Evolutionary conservation across 495 filamentous ascomycete genomes (phyloP).

Genomic region (Xylaria castorea): DNA sequence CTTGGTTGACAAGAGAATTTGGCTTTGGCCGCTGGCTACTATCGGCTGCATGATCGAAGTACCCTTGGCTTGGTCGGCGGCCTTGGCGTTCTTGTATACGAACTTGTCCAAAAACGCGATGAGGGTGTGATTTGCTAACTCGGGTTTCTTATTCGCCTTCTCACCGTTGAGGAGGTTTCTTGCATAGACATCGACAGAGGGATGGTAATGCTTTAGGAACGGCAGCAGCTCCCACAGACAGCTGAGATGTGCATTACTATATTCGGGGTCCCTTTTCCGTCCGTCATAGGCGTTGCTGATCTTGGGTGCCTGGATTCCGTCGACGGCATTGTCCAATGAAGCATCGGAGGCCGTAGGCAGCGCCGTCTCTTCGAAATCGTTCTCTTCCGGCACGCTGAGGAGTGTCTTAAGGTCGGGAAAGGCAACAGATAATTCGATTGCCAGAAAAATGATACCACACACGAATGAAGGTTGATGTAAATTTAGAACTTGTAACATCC

Average conservation of each 20-base stretch:
- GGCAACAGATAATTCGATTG: constrained; percentile 76
- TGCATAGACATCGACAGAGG: constrained; percentile 91
- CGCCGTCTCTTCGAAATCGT: constrained; percentile 49
- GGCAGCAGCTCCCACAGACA: constrained; percentile 94
- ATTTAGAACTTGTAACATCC: constrained; percentile 82
- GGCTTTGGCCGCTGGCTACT: constrained; percentile 63
- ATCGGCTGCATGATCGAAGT: constrained; percentile 96
- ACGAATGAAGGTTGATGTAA: constrained; percentile 93
- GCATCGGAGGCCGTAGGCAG: constrained; percentile 34
- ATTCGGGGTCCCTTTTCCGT: constrained; percentile 86
- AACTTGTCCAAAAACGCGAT: constrained; percentile 97
- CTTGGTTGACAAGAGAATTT: constrained; percentile 68
- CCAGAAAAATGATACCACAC: constrained; percentile 85
- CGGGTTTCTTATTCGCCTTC: constrained; percentile 82
- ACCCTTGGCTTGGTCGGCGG: constrained; percentile 67
- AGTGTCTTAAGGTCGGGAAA: constrained; percentile 79
- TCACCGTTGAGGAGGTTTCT: constrained; percentile 67
- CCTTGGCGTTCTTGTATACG: constrained; percentile 89
- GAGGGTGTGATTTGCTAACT: constrained; percentile 84
- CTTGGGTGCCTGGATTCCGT: constrained; percentile 26
- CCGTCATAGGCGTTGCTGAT: constrained; percentile 69
- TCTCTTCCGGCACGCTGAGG: constrained; percentile 74
- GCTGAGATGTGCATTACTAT: constrained; percentile 86
- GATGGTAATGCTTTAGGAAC: constrained; percentile 84
- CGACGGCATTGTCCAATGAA: constrained; percentile 13